phyloP scores from a whole-genome alignment of 495 filamentous ascomycete genomes.

The Penicillium bovifimosum region DNA sequence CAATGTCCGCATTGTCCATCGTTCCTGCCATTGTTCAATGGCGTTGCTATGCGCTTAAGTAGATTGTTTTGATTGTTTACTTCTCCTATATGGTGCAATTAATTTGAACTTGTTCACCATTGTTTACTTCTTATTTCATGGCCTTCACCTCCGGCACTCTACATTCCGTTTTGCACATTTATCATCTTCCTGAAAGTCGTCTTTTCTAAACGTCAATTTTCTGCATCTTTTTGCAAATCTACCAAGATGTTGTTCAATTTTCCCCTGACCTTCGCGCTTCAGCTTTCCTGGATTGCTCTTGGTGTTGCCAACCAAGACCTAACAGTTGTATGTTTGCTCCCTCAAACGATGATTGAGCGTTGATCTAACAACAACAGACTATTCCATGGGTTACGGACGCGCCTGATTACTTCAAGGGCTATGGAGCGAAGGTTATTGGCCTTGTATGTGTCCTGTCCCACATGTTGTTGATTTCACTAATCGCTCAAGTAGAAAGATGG shows the following conservation, averaged over 20 bases:
- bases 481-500: background rate
- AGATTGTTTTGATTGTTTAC: background rate
- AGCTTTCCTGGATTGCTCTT: background rate
- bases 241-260: background rate
- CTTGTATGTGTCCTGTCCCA: background rate
- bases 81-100: background rate
- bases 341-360: no score
- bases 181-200: background rate
- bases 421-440: background rate
- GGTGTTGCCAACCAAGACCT: background rate
- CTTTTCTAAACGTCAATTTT: background rate
- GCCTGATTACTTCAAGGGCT: slow-evolving; percentile 3
- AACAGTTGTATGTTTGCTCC: slow-evolving; percentile 1
- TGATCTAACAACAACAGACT: background rate
- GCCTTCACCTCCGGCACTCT: background rate
- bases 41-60: background rate
- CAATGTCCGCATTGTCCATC: background rate
- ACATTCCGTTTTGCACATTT: no score
- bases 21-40: background rate
- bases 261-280: background rate
- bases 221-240: background rate
- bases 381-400: slow-evolving; percentile 1
- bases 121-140: no score
- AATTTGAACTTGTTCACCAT: no score
- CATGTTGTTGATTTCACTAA: background rate